Evolutionary conservation across 2,329 filamentous ascomycete species (phyloP), one percentile per base, ranked within the genome.

Genomic region (Raffaelea ambrosiae): DNA sequence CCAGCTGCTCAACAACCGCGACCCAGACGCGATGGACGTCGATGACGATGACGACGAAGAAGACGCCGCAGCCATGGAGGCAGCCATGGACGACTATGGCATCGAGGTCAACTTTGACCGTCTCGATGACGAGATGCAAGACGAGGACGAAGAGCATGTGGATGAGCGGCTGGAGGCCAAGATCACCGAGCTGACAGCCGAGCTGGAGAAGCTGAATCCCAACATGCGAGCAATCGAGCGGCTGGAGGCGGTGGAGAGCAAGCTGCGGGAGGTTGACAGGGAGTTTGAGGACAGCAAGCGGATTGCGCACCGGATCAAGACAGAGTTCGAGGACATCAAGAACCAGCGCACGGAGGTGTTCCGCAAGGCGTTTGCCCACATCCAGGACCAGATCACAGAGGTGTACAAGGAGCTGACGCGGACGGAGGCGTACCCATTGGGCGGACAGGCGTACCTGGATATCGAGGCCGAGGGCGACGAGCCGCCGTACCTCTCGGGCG

Each of bases 181-280:
- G 58, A 88, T 98, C 54, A 73, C 77, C 19, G 75, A 76, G 23
- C 74, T 98, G 10, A 82, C 83, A 40, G 71, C 76, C 29, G 87
- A 95, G 57, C 79, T 98, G 19, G 89, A 95, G 61, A 95, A 95
- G 66, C 83, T 97, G 65, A 90, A 93, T 52, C 93, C 93, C 22
- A 97, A 98, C 65, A 94, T 95, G 81, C 88, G 91, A 58, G 93
- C 91, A 9, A 88, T 90, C 66, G 89, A 97, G 61, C 86, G 91
- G 44, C 75, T 98, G 5, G 87, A 93, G 61, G 84, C 82, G 20
- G 90, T 95, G 9, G 86, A 95, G 63, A 77, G 81, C 45, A 83
- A 90, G 51, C 82, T 96, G 21, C 83, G 87, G 54, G 77, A 83
- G 50, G 91, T 88, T 1, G 90, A 96, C 58, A 82, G 87, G 57